Percentiles rank a stretch among this genome's conserved stretches.
These are phyloP conservation scores for Acanthamoeba sp. DNA, from an alignment of 208 protist species.

Conservation along the genomic window DNA sequence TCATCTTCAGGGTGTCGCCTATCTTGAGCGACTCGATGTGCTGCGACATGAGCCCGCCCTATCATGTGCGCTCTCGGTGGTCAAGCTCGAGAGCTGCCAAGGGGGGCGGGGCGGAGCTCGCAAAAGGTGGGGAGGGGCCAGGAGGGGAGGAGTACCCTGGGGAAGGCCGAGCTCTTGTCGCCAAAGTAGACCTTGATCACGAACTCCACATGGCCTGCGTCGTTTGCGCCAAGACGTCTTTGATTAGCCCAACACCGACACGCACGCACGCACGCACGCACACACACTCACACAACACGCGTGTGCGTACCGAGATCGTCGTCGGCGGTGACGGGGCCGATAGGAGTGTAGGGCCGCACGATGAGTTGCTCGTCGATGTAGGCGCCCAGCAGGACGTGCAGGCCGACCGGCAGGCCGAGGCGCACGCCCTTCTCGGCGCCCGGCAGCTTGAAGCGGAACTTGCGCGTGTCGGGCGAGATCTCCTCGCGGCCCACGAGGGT, in stretches of 20 bases:
- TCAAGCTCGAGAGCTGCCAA: too few species aligned
- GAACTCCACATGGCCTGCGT: conserved; percentile 7
- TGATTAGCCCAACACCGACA: not conserved
- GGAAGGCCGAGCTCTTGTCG: not conserved
- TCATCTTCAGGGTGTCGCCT: conserved; percentile 92
- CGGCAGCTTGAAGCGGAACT: not conserved
- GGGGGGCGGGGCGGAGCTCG: too few species aligned
- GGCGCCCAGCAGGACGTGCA: not conserved
- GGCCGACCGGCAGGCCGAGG: not conserved
- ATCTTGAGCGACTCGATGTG: conserved; percentile 94
- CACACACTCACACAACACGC: not conserved
- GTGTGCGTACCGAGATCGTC: not conserved
- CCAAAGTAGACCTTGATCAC: conserved; percentile 21
- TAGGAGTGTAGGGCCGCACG: conserved; percentile 32
- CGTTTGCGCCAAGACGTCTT: too few species aligned
- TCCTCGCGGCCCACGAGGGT: not conserved
- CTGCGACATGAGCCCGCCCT: conserved; percentile 88
- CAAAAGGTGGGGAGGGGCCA: not conserved
- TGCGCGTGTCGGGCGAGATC: not conserved
- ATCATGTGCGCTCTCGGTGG: not conserved
- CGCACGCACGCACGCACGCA: not conserved
- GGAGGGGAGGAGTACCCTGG: not conserved
- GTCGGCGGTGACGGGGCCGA: not conserved
- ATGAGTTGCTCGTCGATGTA: conserved; percentile 14
- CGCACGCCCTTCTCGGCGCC: not conserved